A percentile compares a stretch with the other conserved stretches of the same genome.
Evolutionary conservation across 2,329 filamentous ascomycete genomes (phyloP).

Genomic region (Clarireedia hainanense): DNA sequence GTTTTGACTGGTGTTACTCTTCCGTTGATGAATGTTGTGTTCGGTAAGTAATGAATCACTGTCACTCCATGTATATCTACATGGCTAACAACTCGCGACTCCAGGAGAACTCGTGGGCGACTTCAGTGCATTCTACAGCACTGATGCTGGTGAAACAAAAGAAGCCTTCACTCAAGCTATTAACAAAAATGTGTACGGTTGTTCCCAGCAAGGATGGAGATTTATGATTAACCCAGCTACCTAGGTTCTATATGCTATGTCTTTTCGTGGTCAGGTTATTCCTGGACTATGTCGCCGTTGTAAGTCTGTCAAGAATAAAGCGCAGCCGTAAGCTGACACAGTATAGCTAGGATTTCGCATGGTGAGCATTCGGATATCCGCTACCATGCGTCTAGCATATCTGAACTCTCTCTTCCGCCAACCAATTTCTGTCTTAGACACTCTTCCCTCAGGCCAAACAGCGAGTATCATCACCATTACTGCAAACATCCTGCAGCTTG

Average conservation of each 20-base stretch:
- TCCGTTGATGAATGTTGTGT: constrained; percentile 50
- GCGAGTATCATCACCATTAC: constrained; percentile 59
- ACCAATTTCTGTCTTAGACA: constrained; percentile 60
- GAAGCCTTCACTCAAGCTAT: constrained; percentile 43
- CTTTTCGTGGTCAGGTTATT: constrained; percentile 48
- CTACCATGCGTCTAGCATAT: constrained; percentile 54
- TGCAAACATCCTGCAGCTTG: constrained; percentile 52
- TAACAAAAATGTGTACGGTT: constrained; percentile 30
- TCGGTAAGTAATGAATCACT: constrained; percentile 34
- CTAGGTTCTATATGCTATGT: constrained; percentile 48
- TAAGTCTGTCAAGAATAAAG: constrained; percentile 25
- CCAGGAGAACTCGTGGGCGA: constrained; percentile 31
- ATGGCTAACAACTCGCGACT: background rate
- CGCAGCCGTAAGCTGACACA: background rate
- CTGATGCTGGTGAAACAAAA: constrained; percentile 33
- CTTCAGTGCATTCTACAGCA: constrained; percentile 43
- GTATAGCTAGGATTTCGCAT: constrained; percentile 41
- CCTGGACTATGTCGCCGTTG: constrained; percentile 47
- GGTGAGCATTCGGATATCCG: constrained; percentile 52
- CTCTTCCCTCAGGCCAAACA: constrained; percentile 53
- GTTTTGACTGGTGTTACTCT: constrained; percentile 46
- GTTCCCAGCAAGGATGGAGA: constrained; percentile 8
- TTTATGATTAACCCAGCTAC: constrained; percentile 22
- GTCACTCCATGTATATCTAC: background rate
- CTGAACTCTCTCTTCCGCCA: constrained; percentile 55